A percentile compares a stretch with the other conserved stretches of the same genome.
phyloP scores from a whole-genome alignment of 306 rosid genomes.

The Lathyrus sativus region DNA sequence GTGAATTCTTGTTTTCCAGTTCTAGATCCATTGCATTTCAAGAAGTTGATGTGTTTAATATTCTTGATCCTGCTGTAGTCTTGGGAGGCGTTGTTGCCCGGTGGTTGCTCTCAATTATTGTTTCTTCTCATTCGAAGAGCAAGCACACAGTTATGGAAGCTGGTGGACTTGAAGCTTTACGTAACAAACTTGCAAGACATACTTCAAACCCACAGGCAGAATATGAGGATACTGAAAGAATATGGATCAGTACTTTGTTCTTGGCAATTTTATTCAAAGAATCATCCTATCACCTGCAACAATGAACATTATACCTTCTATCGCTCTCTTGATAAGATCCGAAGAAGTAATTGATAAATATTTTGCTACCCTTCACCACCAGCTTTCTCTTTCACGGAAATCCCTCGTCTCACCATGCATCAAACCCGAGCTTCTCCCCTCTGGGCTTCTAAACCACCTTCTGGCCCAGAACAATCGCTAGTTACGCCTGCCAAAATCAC shows the following conservation, averaged over 20 bases:
- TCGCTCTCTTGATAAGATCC: slow-evolving; percentile 75
- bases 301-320: slow-evolving; percentile 75
- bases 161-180: slow-evolving; percentile 83
- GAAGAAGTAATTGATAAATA: slow-evolving; percentile 80
- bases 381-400: too few species aligned
- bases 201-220: slow-evolving; percentile 87
- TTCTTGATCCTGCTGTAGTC: slow-evolving; percentile 63
- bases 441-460: too few species aligned
- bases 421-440: too few species aligned
- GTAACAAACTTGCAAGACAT: slow-evolving; percentile 66
- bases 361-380: slow-evolving; percentile 98
- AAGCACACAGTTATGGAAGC: slow-evolving; percentile 70
- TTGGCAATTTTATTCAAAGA: slow-evolving; percentile 89
- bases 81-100: slow-evolving; percentile 76
- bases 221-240: slow-evolving; percentile 80
- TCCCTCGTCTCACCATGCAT: too few species aligned
- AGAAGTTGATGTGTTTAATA: slow-evolving; percentile 67
- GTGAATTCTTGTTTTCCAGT: slow-evolving; percentile 65
- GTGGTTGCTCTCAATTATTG: slow-evolving; percentile 83
- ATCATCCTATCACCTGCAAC: slow-evolving; percentile 63
- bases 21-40: slow-evolving; percentile 65
- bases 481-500: too few species aligned
- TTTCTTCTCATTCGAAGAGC: slow-evolving; percentile 61
- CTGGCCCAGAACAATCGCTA: too few species aligned
- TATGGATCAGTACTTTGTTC: slow-evolving; percentile 88